Conservation (phyloP, 208 protist species). For the Herpetomonas tarakana region DNA sequence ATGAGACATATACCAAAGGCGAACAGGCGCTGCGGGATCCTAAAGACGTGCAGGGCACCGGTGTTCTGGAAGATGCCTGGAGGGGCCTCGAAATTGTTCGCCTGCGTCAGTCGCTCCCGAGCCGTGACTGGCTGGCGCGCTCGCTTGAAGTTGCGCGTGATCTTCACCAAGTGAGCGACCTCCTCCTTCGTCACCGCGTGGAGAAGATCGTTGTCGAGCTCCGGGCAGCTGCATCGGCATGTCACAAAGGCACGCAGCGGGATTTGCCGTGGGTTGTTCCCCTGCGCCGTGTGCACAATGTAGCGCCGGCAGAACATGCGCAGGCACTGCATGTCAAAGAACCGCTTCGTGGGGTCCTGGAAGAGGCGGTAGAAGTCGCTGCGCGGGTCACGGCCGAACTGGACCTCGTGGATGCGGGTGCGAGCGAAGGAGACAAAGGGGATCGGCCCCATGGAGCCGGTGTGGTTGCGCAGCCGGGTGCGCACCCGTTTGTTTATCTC, state of each 20-base stretch:
- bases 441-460: constrained; percentile 44
- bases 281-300: constrained; percentile 70
- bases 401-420: constrained; percentile 63
- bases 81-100: neutral
- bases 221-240: constrained; percentile 47
- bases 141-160: constrained; percentile 53
- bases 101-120: neutral
- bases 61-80: constrained; percentile 6
- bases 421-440: constrained; percentile 75
- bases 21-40: constrained; percentile 10
- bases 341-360: constrained; percentile 28
- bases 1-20: neutral
- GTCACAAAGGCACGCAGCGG: constrained; percentile 62
- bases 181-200: constrained; percentile 49
- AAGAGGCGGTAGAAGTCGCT: constrained; percentile 68
- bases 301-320: constrained; percentile 86
- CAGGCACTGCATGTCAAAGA: constrained; percentile 82
- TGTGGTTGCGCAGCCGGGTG: constrained; percentile 14
- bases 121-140: constrained; percentile 23
- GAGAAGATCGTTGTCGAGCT: constrained; percentile 59
- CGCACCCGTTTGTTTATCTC: constrained; percentile 16
- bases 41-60: constrained; percentile 6
- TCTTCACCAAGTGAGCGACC: constrained; percentile 53
- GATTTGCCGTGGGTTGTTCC: constrained; percentile 64
- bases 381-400: constrained; percentile 61